These are phyloP conservation scores for Suhomyces maxii DNA, from an alignment of 1,139 yeast genomes.

Conservation along the genomic window DNA sequence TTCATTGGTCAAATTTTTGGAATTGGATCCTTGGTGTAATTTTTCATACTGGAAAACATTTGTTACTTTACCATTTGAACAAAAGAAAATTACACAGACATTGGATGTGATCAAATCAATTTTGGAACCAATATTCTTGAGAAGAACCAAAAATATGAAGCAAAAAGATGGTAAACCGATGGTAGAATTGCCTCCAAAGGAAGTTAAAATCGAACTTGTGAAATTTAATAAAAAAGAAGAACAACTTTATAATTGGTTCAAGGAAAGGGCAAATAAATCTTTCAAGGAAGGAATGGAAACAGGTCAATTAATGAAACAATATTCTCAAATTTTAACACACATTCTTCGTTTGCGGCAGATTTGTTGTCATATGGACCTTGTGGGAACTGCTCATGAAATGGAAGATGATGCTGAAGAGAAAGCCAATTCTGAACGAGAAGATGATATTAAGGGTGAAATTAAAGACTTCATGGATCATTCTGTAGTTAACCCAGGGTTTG, in stretches of 20 bases:
- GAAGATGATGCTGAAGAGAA: conserved; percentile 26
- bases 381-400: conserved; percentile 46
- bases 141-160: conserved; percentile 87
- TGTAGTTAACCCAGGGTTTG: conserved; percentile 26
- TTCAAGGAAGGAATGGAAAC: conserved; percentile 61
- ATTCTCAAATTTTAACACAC: conserved; percentile 80
- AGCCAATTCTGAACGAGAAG: conserved; percentile 12
- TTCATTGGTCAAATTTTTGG: conserved; percentile 71
- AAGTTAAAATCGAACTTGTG: conserved; percentile 66
- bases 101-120: conserved; percentile 82
- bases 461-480: conserved; percentile 16
- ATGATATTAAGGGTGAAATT: conserved; percentile 14
- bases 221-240: conserved; percentile 67
- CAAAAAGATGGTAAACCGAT: conserved; percentile 71
- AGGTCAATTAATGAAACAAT: conserved; percentile 73
- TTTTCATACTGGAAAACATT: conserved; percentile 88
- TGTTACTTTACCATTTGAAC: conserved; percentile 81
- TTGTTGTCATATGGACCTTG: conserved; percentile 78
- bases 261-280: conserved; percentile 65
- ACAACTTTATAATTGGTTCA: conserved; percentile 67
- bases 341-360: conserved; percentile 81
- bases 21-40: conserved; percentile 87
- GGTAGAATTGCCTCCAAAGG: conserved; percentile 77
- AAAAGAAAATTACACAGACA: conserved; percentile 67
- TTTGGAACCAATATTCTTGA: conserved; percentile 75